Percentiles rank a stretch among this genome's conserved stretches.
Evolutionary conservation across 768 basidiomycete species (phyloP).

Genomic region (Pleurotus eryngii): DNA sequence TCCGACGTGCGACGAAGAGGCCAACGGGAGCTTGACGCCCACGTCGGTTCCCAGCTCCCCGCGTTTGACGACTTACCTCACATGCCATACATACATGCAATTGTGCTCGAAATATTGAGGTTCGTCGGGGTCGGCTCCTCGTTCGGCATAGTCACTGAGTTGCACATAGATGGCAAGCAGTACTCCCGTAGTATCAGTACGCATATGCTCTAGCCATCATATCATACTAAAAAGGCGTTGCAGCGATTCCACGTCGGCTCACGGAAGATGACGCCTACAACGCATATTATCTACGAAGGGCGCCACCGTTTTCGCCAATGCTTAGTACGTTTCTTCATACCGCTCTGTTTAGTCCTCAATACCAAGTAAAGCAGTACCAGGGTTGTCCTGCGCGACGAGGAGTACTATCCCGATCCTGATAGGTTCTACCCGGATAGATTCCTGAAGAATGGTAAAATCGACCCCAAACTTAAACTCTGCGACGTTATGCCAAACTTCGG

Average conservation of each 20-base stretch:
- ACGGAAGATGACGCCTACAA: slow-evolving; percentile 19
- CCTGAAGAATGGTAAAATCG: slow-evolving; percentile 18
- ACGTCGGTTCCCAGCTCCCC: slow-evolving; percentile 21
- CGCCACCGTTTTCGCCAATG: slow-evolving; percentile 16
- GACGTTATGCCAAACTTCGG: slow-evolving; percentile 23
- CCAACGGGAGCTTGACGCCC: slow-evolving; percentile 26
- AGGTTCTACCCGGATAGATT: slow-evolving; percentile 25
- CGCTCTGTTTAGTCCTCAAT: not conserved
- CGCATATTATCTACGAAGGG: slow-evolving; percentile 19
- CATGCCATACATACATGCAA: not conserved
- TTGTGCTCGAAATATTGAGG: not conserved
- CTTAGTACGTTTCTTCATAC: slow-evolving; percentile 10
- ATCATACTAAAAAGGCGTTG: not conserved
- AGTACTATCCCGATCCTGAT: slow-evolving; percentile 23
- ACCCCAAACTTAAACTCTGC: slow-evolving; percentile 13
- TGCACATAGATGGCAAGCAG: not conserved
- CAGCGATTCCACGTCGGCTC: slow-evolving; percentile 17
- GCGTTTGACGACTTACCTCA: slow-evolving; percentile 16
- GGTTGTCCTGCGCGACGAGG: slow-evolving; percentile 26
- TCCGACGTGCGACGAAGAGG: slow-evolving; percentile 22
- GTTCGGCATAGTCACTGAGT: not conserved
- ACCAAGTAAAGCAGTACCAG: slow-evolving; percentile 9
- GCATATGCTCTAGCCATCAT: not conserved
- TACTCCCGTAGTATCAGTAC: not conserved
- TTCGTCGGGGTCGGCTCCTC: not conserved